Base-by-base conservation (phyloP, 1,139 yeast genomes). In the Debaryomyces fabryi region DNA sequence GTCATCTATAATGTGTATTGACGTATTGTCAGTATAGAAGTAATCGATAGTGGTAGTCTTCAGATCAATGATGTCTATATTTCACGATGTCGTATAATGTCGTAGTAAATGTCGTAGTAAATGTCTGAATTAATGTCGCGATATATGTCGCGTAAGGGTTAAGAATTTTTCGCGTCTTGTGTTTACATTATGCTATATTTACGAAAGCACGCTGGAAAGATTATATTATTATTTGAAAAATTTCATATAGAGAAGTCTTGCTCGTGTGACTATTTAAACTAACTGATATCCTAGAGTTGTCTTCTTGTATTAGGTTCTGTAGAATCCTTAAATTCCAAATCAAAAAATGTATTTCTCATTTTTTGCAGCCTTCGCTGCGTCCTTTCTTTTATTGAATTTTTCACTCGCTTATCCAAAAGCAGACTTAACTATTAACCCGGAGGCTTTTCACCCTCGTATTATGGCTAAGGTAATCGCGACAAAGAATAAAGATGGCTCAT, bases 1-100 rank as follows among this genome's bases (percentile, higher is more conserved):
- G 58, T 53, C 59, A 56, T 55, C 34, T 39, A 32, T 30, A 29
- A 7, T 44, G 34, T 23, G 8, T 27, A 20, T 24, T 33, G 15
- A 16, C n/a, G n/a, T 27, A 8, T 21, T 27, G 18, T 3, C 9
- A 25, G 24, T 39, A 39, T 39, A 20, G 45, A n/a, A 10, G 21
- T 23, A 40, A 13, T 32, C 10, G 20, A 23, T 32, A 13, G 16
- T n/a, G 37, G 8, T n/a, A 39, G 36, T 16, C 35, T 25, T 37
- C 8, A 24, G 21, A 37, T 37, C 40, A 37, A 13, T 21, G 10
- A 15, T 27, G 34, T 15, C 23, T 16, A 15, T 16, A 15, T 15
- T 24, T 16, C 27, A 37, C 25, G 12, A 37, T 21, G 24, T 21
- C 24, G 24, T 21, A 21, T 6, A 21, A 37, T 37, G 40, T 37